Evolutionary conservation across 805 yeast genomes (phyloP), one percentile per base, ranked within the genome.

Genomic region (Danielozyma ontarioensis): DNA sequence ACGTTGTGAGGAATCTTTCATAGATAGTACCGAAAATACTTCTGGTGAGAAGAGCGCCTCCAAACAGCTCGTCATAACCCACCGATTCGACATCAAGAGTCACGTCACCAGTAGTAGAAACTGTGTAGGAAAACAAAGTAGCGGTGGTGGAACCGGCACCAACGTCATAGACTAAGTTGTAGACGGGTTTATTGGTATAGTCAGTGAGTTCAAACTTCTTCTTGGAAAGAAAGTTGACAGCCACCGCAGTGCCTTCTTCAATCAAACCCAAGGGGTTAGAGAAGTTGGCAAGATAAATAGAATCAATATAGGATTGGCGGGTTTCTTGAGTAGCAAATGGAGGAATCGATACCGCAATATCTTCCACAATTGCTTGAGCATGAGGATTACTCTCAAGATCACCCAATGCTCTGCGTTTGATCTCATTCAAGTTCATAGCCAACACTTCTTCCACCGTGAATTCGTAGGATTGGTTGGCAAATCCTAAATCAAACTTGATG

Each of bases 71-170:
- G 49, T 80, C 84, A 49, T 58, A 77, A 1, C 90, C 88, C 40
- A 79, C 75, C 19, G 87, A 88, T 51, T 79, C 83, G 17, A 86
- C 72, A 25, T 77, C 82, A 25, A 88, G 62, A 6, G 52, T 50
- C 10, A 70, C 44, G 7, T 70, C 57, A 7, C 67, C 63, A 22
- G 65, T 64, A 17, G 64, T 64, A 29, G 53, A 55, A 15, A 74
- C 74, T 13, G 59, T 56, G 41, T 80, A 68, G 1, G 89, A 77
- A 32, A 88, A 75, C n/a, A 93, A 62, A 0, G 97, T 83, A 2
- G 95, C 95, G 35, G 80, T 76, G 0, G 95, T 83, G 1, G 95
- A 80, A 1, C 95, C 95, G 4, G 96, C 90, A 29, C 98, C 98
- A 74, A 84, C 75, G 55, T 93, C 98, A 53, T 81, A 87, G 23